Evolutionary conservation across 768 basidiomycete genomes (phyloP).

Genomic region (Lentinula edodes): DNA sequence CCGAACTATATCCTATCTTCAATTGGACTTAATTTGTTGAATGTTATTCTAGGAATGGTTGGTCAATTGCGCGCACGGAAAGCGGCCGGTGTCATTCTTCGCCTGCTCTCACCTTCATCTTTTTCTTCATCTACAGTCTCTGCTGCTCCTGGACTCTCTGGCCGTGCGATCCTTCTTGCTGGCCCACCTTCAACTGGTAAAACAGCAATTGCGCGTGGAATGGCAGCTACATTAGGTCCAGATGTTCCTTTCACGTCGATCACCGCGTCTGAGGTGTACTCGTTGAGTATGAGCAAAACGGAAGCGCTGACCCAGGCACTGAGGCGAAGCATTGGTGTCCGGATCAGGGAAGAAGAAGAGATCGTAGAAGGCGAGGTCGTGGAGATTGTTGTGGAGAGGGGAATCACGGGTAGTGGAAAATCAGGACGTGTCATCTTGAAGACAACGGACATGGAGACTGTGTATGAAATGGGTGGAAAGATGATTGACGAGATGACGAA

Average conservation of each 20-base stretch:
- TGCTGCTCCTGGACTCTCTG: slow-evolving; percentile 82
- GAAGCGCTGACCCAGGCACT: slow-evolving; percentile 97
- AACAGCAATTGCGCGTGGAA: slow-evolving; percentile 97
- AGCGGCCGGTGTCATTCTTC: slow-evolving; percentile 95
- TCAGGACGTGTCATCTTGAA: slow-evolving; percentile 97
- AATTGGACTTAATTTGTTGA: background rate
- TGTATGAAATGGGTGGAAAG: slow-evolving; percentile 97
- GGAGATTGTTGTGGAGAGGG: slow-evolving; percentile 97
- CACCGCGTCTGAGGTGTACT: slow-evolving; percentile 96
- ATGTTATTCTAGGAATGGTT: slow-evolving; percentile 69
- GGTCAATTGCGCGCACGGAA: slow-evolving; percentile 95
- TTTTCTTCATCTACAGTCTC: background rate
- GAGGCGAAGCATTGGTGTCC: slow-evolving; percentile 91
- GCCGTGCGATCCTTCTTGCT: slow-evolving; percentile 93
- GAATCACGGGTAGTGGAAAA: slow-evolving; percentile 94
- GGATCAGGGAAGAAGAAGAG: slow-evolving; percentile 97
- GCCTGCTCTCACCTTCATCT: slow-evolving; percentile 60
- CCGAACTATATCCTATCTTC: background rate
- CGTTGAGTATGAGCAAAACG: slow-evolving; percentile 96
- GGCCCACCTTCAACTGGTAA: slow-evolving; percentile 97
- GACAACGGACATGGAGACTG: slow-evolving; percentile 99
- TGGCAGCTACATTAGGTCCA: slow-evolving; percentile 91
- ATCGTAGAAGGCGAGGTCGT: slow-evolving; percentile 98
- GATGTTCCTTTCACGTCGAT: slow-evolving; percentile 99
- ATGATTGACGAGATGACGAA: slow-evolving; percentile 98